Base-by-base conservation (phyloP, 352 stramenopile genomes). In the Pythium plurisporium region DNA sequence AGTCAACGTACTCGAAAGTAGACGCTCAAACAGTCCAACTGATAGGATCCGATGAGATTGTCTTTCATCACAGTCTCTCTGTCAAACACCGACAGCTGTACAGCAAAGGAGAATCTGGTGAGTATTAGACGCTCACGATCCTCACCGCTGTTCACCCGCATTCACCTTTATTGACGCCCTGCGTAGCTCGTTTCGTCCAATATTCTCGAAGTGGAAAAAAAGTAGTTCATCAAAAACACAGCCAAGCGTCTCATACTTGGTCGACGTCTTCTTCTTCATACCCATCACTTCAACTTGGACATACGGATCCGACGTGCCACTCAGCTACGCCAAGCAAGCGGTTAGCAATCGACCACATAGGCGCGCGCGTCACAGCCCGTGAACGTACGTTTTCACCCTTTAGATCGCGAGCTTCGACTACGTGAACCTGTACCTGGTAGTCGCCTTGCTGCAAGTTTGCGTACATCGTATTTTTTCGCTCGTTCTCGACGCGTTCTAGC, bases 141-240 rank as follows among this genome's bases (percentile, higher is more conserved):
- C n/a, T n/a, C n/a, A n/a, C n/a, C n/a, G n/a, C n/a, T n/a, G n/a
- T n/a, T n/a, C n/a, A n/a, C n/a, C n/a, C 22, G 9, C 6, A 46
- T 43, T 14, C 62, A 87, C 79, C 65, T 87, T 90, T 44, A 90
- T 87, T 5, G 76, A 79, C 4, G 79, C 79, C 17, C 86, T 65
- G 45, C 71, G 73, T 9, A 92, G 65, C 26, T 90, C 82, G 8
- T 87, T 76, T 1, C 74, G 74, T 2, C 78, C 79, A 49, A 94
- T 90, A 60, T 96, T 87, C 5, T 75, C 61, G 36, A 97, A 90
- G 43, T 96, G 80, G 49, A 97, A 95, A 43, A 96, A 96, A 19
- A 96, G 61, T 7, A 89, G 77, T 57, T 98, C 88, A 44, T 98
- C 91, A 58, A 96, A 97, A 1, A 97, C 88, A 27, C 79, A 93